Base-by-base conservation (phyloP, 306 rosid species). In the Carpinus viminea region DNA sequence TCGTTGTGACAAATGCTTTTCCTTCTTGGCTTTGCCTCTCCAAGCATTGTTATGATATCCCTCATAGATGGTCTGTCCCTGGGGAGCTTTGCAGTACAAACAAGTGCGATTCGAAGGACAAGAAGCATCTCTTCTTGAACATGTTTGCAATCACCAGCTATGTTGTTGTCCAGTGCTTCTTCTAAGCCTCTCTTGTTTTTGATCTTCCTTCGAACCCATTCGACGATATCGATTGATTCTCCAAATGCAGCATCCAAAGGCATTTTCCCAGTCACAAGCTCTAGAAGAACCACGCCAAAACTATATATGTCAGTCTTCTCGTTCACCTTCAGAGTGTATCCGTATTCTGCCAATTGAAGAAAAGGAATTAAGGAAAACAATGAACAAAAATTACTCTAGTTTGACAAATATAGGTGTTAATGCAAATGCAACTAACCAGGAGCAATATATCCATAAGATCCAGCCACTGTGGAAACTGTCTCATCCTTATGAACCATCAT, bases 401-500 rank as follows among this genome's bases (percentile, higher is more conserved):
- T 65, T 65, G 2, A 36, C 48, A 65, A 36, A 24, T 41, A 17
- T 36, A 36, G 46, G 0, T 47, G 55, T 46, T 12, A 46, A n/a
- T 70, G 46, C 47, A 34, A 46, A 46, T 13, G 52, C 8, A 18
- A 64, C 83, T 81, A 65, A 95, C 99, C 99, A 20, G 98, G 99
- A 38, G 99, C 98, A 7, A 96, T 96, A 41, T 96, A 96, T 72
- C 99, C 99, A 4, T 92, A 96, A 61, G 98, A 93, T 78, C 99
- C 99, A 0, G 93, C 97, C 56, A 96, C 95, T 78, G 79, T 86
- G 4, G 99, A 90, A 79, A 96, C 93, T 15, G 98, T 90, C 85
- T 89, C 96, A 24, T 89, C 87, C 87, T 90, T 91, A 1, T 86
- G 93, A 71, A 86, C 80, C 91, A 96, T 90, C 90, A 86, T 92